Base-by-base conservation (phyloP, 768 basidiomycete genomes). In the Termitomyces sp. region DNA sequence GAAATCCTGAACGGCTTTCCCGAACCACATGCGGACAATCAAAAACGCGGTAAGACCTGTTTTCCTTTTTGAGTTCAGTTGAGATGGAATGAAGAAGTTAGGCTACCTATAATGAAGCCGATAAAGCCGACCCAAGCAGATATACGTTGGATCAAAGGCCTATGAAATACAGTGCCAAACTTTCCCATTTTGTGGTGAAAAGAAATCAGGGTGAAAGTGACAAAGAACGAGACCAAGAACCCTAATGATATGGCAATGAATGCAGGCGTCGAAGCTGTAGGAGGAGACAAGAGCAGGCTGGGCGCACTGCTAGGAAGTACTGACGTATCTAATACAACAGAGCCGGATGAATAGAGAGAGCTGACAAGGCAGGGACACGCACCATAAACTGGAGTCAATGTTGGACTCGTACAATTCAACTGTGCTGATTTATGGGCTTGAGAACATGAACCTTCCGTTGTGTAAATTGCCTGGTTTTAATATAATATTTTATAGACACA, bases 11-110 rank as follows among this genome's bases (percentile, higher is more conserved):
- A 85, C 82, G 2, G 88, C 83, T 68, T 91, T 89, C 19, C 85
- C 87, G 59, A 89, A 89, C 82, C 85, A 89, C 81, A 92, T 87
- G 58, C 87, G 82, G 53, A 87, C 71, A 57, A 91, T 77, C 19
- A 89, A 74, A 72, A 88, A 87, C 9, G 86, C 75, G 3, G 82
- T 83, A 56, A 89, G 68, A 14, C 88, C 89, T 89, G 46, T 31
- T n/a, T 41, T 40, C 35, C 28, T 35, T 21, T 23, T 37, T 47
- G 21, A 51, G 21, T n/a, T 35, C 19, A 40, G 19, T 40, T 48
- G 14, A 47, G 11, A 45, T 42, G 56, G 40, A 35, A 60, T 15
- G 35, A 45, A 48, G 15, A 17, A n/a, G 42, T 23, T 43, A 33
- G 66, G 74, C 33, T 58, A 84, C 89, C 89, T 45, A 87, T 78